Evolutionary conservation across 2,329 filamentous ascomycete genomes (phyloP), one percentile per base, ranked within the genome.

Genomic region (Talaromyces amestolkiae): DNA sequence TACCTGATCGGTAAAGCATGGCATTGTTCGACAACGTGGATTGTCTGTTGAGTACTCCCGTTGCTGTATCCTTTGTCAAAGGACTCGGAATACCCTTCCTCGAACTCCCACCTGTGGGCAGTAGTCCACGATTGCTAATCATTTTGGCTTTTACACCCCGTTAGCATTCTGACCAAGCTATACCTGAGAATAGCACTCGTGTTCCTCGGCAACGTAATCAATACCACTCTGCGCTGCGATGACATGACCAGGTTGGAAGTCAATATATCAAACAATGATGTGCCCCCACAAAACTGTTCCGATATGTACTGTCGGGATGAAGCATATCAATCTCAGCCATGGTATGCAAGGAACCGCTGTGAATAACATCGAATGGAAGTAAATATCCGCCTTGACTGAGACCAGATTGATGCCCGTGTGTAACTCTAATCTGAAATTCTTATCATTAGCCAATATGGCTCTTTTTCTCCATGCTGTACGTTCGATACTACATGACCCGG

Each of bases 341-440:
- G 22, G 37, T 45, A 59, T 59, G 56, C 56, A 59, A 45, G 56
- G 56, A 59, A 59, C 56, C 56, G 56, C 33, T 43, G 56, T 31
- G n/a, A 27, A 17, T 13, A 45, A 59, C 19, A 22, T 45, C 37
- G 27, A 45, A 41, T 19, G n/a, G 22, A 19, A 45, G 39, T 39
- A 31, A 15, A 19, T 59, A 59, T 45, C 56, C 22, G 39, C 24
- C 22, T 27, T 8, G 22, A 59, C 17, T 43, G 22, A 45, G 22
- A 24, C 56, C 22, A 45, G 56, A n/a, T 59, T 59, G 56, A 59
- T 59, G 56, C 56, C 56, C 49, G 49, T 45, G 56, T 59, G 56
- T n/a, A 43, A 59, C 56, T n/a, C 17, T 27, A 41, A 33, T 31
- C 31, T 35, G 51, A 37, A 27, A 17, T n/a, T 37, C 49, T 13